phyloP scores from a whole-genome alignment of 2,329 filamentous ascomycete genomes.

The Coniella lustricola region DNA sequence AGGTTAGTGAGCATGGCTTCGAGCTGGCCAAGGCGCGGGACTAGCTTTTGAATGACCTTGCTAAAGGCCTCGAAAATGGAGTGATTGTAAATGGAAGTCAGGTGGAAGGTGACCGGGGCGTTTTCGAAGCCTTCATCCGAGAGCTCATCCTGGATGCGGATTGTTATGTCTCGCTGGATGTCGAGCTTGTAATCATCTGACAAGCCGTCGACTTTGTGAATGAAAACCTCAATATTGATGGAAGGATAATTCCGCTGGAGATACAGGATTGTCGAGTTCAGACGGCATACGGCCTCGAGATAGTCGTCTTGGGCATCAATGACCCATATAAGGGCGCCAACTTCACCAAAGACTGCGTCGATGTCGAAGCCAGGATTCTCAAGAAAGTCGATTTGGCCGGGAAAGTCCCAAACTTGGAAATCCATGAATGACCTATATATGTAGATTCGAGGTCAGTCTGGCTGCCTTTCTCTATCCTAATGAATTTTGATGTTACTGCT shows the following conservation, averaged over 20 bases:
- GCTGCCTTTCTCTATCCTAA: neutral
- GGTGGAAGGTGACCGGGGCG: constrained; percentile 86
- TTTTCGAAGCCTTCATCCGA: constrained; percentile 91
- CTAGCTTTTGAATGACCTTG: constrained; percentile 96
- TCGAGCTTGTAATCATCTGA: constrained; percentile 95
- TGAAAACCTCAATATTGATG: constrained; percentile 97
- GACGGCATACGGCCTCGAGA: constrained; percentile 76
- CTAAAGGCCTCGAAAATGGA: constrained; percentile 95
- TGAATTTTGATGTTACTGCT: neutral
- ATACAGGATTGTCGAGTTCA: constrained; percentile 84
- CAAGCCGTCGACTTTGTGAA: constrained; percentile 97
- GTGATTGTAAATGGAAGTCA: constrained; percentile 97
- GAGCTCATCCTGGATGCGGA: constrained; percentile 92
- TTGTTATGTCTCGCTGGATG: constrained; percentile 92
- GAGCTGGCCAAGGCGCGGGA: constrained; percentile 85
- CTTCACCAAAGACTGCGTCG: constrained; percentile 87
- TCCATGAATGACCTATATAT: constrained; percentile 86
- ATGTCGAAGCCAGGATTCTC: constrained; percentile 85
- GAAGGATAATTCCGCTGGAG: constrained; percentile 83
- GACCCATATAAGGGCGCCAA: constrained; percentile 89
- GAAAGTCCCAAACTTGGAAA: constrained; percentile 97
- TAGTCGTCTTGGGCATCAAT: constrained; percentile 99
- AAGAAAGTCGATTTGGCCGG: constrained; percentile 84
- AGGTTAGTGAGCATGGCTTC: constrained; percentile 92
- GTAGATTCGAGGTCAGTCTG: neutral